phyloP scores from a whole-genome alignment of 2,329 filamentous ascomycete species.

The Arthrobotrys entomopaga region DNA sequence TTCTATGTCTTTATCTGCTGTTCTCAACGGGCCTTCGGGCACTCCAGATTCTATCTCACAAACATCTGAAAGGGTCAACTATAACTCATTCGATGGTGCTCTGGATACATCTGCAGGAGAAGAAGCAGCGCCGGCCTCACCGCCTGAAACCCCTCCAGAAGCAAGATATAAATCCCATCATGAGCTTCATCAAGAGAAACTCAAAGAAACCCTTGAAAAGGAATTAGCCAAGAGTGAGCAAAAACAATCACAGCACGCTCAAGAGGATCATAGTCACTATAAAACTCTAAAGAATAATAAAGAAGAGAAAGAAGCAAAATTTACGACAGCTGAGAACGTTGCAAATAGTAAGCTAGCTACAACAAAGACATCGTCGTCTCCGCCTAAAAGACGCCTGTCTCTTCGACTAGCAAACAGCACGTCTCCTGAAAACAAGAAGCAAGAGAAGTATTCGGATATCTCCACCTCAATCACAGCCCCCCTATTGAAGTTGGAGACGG shows the following conservation, averaged over 20 bases:
- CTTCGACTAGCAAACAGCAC: slow-evolving; percentile 10
- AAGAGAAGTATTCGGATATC: background rate
- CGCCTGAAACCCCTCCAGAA: slow-evolving; percentile 38
- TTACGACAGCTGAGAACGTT: background rate
- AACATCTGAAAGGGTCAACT: slow-evolving; percentile 24
- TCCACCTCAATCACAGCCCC: background rate
- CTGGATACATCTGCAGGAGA: slow-evolving; percentile 2
- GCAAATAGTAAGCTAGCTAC: background rate
- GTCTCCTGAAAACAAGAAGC: slow-evolving; percentile 28
- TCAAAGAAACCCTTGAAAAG: slow-evolving; percentile 29
- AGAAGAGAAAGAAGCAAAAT: background rate
- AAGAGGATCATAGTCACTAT: slow-evolving; percentile 11
- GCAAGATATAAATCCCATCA: slow-evolving; percentile 21
- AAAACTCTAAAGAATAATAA: background rate
- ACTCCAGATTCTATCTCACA: slow-evolving; percentile 48
- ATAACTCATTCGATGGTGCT: slow-evolving; percentile 11
- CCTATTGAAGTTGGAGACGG: background rate
- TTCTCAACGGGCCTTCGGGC: slow-evolving; percentile 35
- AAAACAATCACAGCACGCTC: slow-evolving; percentile 7
- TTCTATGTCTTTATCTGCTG: slow-evolving; percentile 42
- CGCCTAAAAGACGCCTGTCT: slow-evolving; percentile 14
- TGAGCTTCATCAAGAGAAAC: slow-evolving; percentile 16
- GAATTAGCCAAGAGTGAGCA: slow-evolving; percentile 23
- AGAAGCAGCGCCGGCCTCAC: slow-evolving; percentile 22
- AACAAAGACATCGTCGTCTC: slow-evolving; percentile 1